These are phyloP conservation scores for Clathrus columnatus DNA, from an alignment of 768 basidiomycete species.

Conservation along the genomic window DNA sequence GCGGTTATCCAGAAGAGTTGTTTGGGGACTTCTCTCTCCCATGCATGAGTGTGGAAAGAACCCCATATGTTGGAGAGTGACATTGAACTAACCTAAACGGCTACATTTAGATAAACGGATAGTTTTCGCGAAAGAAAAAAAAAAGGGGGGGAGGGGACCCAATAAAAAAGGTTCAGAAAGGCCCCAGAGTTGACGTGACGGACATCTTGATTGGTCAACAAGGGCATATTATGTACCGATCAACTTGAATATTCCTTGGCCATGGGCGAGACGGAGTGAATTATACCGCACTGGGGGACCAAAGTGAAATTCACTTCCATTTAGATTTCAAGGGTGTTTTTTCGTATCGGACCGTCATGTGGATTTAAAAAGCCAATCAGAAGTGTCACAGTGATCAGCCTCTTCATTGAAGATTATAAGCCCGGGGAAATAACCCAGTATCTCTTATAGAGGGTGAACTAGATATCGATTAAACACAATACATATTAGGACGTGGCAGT, in stretches of 20 bases:
- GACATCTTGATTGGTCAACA: not conserved
- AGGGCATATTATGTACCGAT: not conserved
- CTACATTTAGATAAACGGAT: not conserved
- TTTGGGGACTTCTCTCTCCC: not conserved
- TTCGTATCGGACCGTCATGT: not conserved
- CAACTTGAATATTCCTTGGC: too few relatives aligned
- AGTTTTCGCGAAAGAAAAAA: not conserved
- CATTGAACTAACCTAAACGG: not conserved
- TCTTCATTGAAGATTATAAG: not conserved
- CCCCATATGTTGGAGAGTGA: too few relatives aligned
- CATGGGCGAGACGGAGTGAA: too few relatives aligned
- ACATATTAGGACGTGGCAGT: conserved; percentile 30
- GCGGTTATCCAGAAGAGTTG: too few relatives aligned
- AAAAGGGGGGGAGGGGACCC: too few relatives aligned
- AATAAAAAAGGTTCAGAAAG: not conserved
- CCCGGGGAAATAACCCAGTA: too few relatives aligned
- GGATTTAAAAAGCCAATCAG: too few relatives aligned
- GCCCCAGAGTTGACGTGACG: not conserved
- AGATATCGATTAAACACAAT: too few relatives aligned
- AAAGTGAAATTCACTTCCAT: too few relatives aligned
- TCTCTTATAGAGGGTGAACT: too few relatives aligned
- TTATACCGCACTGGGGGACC: too few relatives aligned
- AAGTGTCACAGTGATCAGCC: not conserved
- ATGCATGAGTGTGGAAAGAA: not conserved
- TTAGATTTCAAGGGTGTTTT: not conserved